phyloP scores from a whole-genome alignment of 2,329 filamentous ascomycete genomes.

The Blastomyces silverae region DNA sequence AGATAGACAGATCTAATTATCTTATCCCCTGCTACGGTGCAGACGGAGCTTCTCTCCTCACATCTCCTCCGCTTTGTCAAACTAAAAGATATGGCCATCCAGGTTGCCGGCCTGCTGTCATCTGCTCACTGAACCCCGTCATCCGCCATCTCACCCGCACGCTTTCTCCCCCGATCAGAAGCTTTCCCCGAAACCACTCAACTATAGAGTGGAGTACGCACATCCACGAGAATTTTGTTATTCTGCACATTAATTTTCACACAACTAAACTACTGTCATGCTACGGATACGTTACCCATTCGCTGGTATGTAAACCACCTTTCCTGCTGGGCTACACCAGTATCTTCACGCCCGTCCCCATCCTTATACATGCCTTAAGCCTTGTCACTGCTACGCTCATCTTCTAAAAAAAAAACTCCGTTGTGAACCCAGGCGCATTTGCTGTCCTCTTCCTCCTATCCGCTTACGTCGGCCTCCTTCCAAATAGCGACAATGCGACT shows the following conservation, averaged over 20 bases:
- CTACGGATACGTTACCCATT: conserved; percentile 89
- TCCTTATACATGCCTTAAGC: conserved; percentile 15
- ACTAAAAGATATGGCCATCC: conserved; percentile 5
- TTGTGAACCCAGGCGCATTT: conserved; percentile 53
- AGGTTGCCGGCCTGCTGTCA: background rate
- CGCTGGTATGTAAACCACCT: conserved; percentile 57
- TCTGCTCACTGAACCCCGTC: conserved; percentile 7
- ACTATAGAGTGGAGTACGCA: background rate
- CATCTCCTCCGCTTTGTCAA: background rate
- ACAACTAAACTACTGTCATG: conserved; percentile 19
- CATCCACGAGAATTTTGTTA: background rate
- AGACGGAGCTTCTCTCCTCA: background rate
- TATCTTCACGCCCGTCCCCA: conserved; percentile 10
- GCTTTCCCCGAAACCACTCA: background rate
- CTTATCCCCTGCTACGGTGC: background rate
- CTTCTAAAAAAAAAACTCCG: conserved; percentile 21
- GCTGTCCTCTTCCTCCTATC: conserved; percentile 62
- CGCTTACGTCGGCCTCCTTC: conserved; percentile 72
- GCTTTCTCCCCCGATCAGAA: background rate
- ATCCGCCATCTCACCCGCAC: conserved; percentile 1
- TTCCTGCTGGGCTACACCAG: background rate
- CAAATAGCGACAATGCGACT: conserved; percentile 32
- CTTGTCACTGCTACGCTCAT: conserved; percentile 1
- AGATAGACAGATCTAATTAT: background rate
- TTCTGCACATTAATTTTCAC: background rate